Conservation (phyloP, 345 rosid species). For the Gossypium longicalyx region DNA sequence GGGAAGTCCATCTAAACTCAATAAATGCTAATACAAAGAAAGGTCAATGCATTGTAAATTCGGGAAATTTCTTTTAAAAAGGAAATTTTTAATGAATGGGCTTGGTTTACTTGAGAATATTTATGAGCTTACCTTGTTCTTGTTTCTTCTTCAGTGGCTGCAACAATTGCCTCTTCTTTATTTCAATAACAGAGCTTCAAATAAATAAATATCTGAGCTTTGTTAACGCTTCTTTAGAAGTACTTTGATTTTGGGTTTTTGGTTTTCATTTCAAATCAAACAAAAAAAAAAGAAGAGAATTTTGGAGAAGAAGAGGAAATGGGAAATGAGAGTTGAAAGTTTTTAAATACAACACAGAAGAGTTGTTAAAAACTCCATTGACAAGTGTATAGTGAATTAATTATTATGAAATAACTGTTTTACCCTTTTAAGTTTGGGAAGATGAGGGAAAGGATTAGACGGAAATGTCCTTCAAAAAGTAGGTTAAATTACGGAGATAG, state of each 20-base stretch:
- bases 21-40: slow-evolving; percentile 7
- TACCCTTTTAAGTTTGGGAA: slow-evolving; percentile 4
- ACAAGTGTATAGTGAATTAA: not conserved
- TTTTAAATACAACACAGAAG: not conserved
- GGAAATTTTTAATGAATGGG: not conserved
- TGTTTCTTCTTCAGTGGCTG: slow-evolving; percentile 25
- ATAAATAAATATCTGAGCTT: too few species aligned
- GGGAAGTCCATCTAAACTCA: slow-evolving; percentile 12
- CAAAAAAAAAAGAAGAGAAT: not conserved
- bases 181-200: slow-evolving; percentile 10
- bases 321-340: not conserved
- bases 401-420: not conserved
- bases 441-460: not conserved
- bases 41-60: slow-evolving; percentile 9
- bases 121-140: slow-evolving; percentile 16
- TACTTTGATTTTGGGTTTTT: not conserved
- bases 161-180: slow-evolving; percentile 4
- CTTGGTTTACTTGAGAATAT: slow-evolving; percentile 14
- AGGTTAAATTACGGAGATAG: not conserved
- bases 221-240: not conserved
- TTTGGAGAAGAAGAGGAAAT: not conserved
- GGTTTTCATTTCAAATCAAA: not conserved
- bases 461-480: not conserved
- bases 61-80: not conserved
- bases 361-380: not conserved